Base-by-base conservation (phyloP, 257 asterid genomes). In the Prunella vulgaris region DNA sequence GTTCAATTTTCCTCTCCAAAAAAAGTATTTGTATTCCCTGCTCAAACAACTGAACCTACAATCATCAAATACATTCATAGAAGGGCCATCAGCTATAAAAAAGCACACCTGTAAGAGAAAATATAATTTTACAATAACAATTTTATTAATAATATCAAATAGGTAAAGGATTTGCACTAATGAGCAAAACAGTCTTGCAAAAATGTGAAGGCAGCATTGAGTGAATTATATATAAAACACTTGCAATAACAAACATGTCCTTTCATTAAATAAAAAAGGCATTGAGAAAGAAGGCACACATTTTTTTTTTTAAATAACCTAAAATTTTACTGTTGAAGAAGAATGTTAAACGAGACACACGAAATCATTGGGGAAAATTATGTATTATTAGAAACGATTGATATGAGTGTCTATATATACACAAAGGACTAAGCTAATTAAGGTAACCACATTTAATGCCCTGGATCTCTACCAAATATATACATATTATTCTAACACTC, bases 11-110 rank as follows among this genome's bases (percentile, higher is more conserved):
- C 81, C 93, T 77, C 81, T 81, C 99, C 99, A 93, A 75, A 93
- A 93, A 83, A 87, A 87, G 85, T 93, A 93, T 84, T 83, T 93
- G 88, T 93, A 93, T 76, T 82, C 90, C 81, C 99, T 86, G 79
- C 96, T 78, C 76, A 83, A 76, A 83, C 99, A 89, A 80, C 92
- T 88, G 91, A 93, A 93, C 85, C 99, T 93, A 90, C 85, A 72
- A 71, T 64, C 25, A 58, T 76, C 33, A 69, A 66, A 68, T 56
- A 63, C 51, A 74, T 68, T 64, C 32, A 63, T 30, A 27, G 44
- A 60, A 32, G 61, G 56, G 13, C 25, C 22, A 46, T 9, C 70
- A 72, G 59, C 60, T 38, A 27, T 51, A 46, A 46, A 70, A 60
- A 49, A 54, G 17, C 60, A 68, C 13, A 48, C 30, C 69, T 20